phyloP scores from a whole-genome alignment of 495 filamentous ascomycete species.

The Talaromyces stipitatus region DNA sequence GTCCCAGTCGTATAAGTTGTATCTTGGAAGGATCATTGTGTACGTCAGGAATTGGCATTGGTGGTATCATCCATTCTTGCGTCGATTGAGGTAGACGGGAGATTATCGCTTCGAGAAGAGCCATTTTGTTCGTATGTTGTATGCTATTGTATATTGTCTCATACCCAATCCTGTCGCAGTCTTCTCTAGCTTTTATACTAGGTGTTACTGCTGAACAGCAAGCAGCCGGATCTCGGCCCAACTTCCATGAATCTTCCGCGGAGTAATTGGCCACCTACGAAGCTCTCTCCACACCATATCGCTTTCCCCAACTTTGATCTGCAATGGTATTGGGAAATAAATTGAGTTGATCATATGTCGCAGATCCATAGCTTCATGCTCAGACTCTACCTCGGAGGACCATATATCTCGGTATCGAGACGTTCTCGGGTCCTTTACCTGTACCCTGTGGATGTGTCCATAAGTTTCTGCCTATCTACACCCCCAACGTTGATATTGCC shows the following conservation, averaged over 20 bases:
- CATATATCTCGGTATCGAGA: too few species aligned
- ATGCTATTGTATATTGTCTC: too few species aligned
- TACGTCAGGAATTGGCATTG: slow-evolving; percentile 7
- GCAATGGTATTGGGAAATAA: background rate
- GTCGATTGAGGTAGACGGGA: background rate
- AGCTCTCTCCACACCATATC: too few species aligned
- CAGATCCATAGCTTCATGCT: too few species aligned
- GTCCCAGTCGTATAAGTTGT: slow-evolving; percentile 43
- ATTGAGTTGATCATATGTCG: background rate
- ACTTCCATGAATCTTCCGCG: slow-evolving; percentile 1
- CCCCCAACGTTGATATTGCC: too few species aligned
- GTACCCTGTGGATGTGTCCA: too few species aligned
- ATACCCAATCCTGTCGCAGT: background rate
- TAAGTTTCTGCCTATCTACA: too few species aligned
- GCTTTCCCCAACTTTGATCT: background rate
- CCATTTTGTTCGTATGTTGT: too few species aligned
- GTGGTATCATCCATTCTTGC: slow-evolving; percentile 9
- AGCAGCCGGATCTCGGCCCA: background rate
- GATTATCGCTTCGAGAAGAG: slow-evolving; percentile 15
- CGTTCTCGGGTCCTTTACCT: too few species aligned
- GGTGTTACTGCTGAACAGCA: background rate
- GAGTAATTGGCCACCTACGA: too few species aligned
- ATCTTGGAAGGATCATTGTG: slow-evolving; percentile 21
- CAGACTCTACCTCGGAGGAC: too few species aligned
- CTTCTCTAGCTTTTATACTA: background rate